Base-by-base conservation (phyloP, 495 filamentous ascomycete genomes). In the Bryoglossum gracile region DNA sequence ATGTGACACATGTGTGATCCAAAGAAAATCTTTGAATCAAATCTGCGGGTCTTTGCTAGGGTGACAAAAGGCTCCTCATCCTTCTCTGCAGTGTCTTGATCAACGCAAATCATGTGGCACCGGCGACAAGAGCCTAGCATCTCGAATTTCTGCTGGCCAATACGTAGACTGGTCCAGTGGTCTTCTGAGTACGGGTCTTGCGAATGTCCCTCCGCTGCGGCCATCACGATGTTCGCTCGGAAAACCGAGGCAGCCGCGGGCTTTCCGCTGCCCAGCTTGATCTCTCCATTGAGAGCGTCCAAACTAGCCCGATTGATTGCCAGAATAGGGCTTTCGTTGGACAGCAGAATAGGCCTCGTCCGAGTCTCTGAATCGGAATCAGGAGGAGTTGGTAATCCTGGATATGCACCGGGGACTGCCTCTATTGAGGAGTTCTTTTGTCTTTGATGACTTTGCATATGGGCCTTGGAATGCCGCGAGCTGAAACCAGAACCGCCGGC, bases 31-130 rank as follows among this genome's bases (percentile, higher is more conserved):
- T 85, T 88, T 0, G 89, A 87, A 25, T 83, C 80, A 24, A 86
- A 76, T 51, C 87, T 76, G 51, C 91, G 73, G 1, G 87, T 95
- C 65, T 92, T 94, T 0, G 82, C 81, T 23, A 98, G 67, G 1
- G 89, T 95, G 1, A 86, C 77, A 62, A 92, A 94, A 0, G 92
- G 92, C 62, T 96, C 90, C 51, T 87, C 78, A 33, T 81, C 76
- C 63, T 80, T 84, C 38, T 79, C 73, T 0, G 81, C 91, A 4
- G 85, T 94, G 14, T 81, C 66, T 58, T 95, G 92, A 53, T 98
- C 81, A 36, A 96, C 77, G 61, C 91, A 96, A 10, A 98, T 83
- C 87, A 98, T 95, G 57, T 95, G 89, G 52, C 92, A 98, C 13
- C 92, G 68, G 28, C 89, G 75, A 58, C 92, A 98, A 16, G 81